phyloP scores from a whole-genome alignment of 768 basidiomycete species.

The Calocybe indica region DNA sequence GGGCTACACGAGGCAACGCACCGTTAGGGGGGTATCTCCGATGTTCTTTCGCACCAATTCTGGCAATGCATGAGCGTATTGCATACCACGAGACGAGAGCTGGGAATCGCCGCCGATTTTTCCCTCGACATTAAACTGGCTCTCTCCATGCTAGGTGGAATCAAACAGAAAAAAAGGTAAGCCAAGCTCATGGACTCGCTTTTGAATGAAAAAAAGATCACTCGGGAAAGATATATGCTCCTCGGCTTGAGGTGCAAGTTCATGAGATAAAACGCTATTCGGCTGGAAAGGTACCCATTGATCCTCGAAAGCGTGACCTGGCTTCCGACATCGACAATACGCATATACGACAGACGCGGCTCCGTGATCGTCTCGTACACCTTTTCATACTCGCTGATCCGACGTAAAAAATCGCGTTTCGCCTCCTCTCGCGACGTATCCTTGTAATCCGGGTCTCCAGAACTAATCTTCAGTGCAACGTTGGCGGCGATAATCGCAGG shows the following conservation, averaged over 20 bases:
- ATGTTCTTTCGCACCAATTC: constrained; percentile 85
- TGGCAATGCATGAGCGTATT: constrained; percentile 84
- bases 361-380: constrained; percentile 96
- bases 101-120: constrained; percentile 97
- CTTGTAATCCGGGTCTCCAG: constrained; percentile 97
- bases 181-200: too few relatives aligned
- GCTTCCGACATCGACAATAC: constrained; percentile 90
- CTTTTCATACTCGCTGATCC: constrained; percentile 91
- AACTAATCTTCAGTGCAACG: constrained; percentile 90
- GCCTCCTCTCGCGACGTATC: constrained; percentile 82
- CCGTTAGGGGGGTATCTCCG: constrained; percentile 83
- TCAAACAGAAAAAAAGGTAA: neutral
- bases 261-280: constrained; percentile 98
- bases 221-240: constrained; percentile 93
- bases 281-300: constrained; percentile 92
- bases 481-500: constrained; percentile 93
- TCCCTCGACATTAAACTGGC: constrained; percentile 92
- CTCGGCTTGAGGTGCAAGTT: constrained; percentile 95
- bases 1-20: constrained; percentile 24
- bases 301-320: constrained; percentile 84
- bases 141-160: constrained; percentile 83
- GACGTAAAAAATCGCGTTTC: constrained; percentile 81
- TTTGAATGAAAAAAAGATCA: constrained; percentile 31
- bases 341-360: constrained; percentile 82
- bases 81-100: constrained; percentile 76